Evolutionary conservation across 257 asterid species (phyloP).

Genomic region (Solanum pennellii): DNA sequence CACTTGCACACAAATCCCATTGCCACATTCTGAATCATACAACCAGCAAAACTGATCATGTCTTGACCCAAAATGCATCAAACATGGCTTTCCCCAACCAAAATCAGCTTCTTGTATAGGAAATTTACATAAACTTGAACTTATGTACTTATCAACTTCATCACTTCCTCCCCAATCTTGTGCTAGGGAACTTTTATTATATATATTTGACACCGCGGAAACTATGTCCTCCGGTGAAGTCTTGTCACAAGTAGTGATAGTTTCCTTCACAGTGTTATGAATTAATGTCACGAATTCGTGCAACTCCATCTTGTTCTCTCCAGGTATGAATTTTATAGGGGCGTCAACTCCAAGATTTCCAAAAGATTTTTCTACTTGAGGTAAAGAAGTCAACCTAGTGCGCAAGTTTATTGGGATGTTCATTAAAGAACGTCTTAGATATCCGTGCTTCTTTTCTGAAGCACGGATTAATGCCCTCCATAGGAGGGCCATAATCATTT

Average conservation of each 20-base stretch:
- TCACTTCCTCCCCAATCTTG: not conserved
- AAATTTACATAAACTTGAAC: not conserved
- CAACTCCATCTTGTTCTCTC: not conserved
- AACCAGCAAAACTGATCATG: not conserved
- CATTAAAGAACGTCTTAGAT: not conserved
- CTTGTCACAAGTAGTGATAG: not conserved
- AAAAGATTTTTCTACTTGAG: not conserved
- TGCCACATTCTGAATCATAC: not conserved
- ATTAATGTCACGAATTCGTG: not conserved
- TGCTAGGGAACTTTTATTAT: not conserved
- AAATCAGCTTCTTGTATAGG: not conserved
- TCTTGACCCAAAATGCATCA: not conserved
- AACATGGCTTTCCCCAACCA: not conserved
- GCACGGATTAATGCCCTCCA: not conserved
- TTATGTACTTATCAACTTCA: not conserved
- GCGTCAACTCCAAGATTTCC: not conserved
- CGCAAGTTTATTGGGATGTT: not conserved
- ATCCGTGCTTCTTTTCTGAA: not conserved
- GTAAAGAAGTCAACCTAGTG: not conserved
- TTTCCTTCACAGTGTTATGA: not conserved
- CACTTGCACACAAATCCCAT: not conserved
- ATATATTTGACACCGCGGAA: not conserved
- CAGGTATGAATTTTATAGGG: not conserved
- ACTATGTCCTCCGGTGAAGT: not conserved
- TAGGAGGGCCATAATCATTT: not conserved